Evolutionary conservation across 2,329 filamentous ascomycete species (phyloP).

Genomic region (Aspergillus bombycis): DNA sequence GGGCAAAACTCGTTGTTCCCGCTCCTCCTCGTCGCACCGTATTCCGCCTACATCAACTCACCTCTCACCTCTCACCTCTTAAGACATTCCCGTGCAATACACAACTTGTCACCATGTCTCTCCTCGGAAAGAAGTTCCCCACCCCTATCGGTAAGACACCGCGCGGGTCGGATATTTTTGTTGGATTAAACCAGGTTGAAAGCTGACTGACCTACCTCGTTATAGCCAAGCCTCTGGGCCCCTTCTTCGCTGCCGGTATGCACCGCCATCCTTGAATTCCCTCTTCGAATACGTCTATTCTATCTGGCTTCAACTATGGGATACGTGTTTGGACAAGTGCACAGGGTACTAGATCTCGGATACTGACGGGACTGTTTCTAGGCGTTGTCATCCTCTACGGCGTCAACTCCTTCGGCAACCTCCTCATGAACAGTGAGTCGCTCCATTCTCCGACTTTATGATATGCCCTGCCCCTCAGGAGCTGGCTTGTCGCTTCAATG

Average conservation of each 20-base stretch:
- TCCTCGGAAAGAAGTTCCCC: constrained; percentile 84
- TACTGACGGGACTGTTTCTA: constrained; percentile 45
- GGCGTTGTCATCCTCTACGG: constrained; percentile 88
- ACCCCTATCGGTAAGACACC: constrained; percentile 71
- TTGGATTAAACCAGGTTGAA: constrained; percentile 19
- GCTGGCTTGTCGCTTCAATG: not conserved
- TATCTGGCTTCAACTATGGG: not conserved
- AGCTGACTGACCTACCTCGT: constrained; percentile 32
- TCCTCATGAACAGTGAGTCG: constrained; percentile 75
- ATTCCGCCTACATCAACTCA: constrained; percentile 33
- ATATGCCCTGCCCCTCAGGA: not conserved
- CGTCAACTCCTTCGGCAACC: constrained; percentile 79
- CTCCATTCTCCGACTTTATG: not conserved
- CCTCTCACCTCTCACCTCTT: constrained; percentile 23
- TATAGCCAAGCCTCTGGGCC: constrained; percentile 84
- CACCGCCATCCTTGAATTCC: constrained; percentile 24
- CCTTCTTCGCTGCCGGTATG: constrained; percentile 95
- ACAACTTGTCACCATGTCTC: constrained; percentile 66
- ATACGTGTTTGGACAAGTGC: not conserved
- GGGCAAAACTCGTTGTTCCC: constrained; percentile 44
- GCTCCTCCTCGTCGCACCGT: constrained; percentile 34
- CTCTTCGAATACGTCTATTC: not conserved
- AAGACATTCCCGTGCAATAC: constrained; percentile 32
- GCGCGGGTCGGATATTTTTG: not conserved
- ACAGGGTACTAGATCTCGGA: constrained; percentile 8